These are phyloP conservation scores for Exophiala aquamarina DNA, from an alignment of 2,329 filamentous ascomycete genomes.

Conservation along the genomic window DNA sequence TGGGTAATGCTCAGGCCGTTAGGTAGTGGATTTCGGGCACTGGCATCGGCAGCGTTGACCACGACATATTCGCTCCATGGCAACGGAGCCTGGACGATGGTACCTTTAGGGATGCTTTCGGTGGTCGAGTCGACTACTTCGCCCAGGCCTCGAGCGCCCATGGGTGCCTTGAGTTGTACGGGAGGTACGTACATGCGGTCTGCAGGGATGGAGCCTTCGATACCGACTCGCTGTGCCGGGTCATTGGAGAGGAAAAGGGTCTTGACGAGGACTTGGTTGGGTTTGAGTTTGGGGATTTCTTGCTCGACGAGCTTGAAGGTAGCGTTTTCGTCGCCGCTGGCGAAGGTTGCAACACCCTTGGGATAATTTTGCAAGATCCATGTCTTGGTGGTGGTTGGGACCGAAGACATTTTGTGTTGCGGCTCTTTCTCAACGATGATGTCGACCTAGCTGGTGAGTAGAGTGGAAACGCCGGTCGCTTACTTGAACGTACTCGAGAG, in stretches of 20 bases:
- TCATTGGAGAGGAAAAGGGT: slow-evolving; percentile 52
- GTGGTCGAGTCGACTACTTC: slow-evolving; percentile 40
- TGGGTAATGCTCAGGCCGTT: slow-evolving; percentile 22
- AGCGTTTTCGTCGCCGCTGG: slow-evolving; percentile 5
- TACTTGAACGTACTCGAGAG: too few relatives aligned
- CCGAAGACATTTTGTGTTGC: slow-evolving; percentile 12
- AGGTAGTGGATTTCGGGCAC: slow-evolving; percentile 12
- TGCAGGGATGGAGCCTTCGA: slow-evolving; percentile 33
- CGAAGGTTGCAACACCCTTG: slow-evolving; percentile 18
- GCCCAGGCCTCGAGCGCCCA: slow-evolving; percentile 38
- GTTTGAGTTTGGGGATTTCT: slow-evolving; percentile 27
- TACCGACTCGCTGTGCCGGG: slow-evolving; percentile 54
- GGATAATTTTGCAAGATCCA: slow-evolving; percentile 23
- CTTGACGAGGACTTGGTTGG: slow-evolving; percentile 49
- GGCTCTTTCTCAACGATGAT: too few relatives aligned
- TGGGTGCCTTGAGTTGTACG: slow-evolving; percentile 41
- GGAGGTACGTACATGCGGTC: slow-evolving; percentile 49
- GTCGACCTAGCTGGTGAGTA: too few relatives aligned
- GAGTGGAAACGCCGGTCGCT: too few relatives aligned
- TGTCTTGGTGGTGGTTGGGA: slow-evolving; percentile 17
- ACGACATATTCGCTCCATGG: slow-evolving; percentile 47
- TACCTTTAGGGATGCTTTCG: slow-evolving; percentile 34
- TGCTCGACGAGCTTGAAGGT: slow-evolving; percentile 23
- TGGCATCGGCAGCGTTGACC: slow-evolving; percentile 32
- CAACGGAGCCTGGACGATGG: slow-evolving; percentile 34